Base-by-base conservation (phyloP, 345 rosid genomes). In the Xanthoceras sorbifolium region DNA sequence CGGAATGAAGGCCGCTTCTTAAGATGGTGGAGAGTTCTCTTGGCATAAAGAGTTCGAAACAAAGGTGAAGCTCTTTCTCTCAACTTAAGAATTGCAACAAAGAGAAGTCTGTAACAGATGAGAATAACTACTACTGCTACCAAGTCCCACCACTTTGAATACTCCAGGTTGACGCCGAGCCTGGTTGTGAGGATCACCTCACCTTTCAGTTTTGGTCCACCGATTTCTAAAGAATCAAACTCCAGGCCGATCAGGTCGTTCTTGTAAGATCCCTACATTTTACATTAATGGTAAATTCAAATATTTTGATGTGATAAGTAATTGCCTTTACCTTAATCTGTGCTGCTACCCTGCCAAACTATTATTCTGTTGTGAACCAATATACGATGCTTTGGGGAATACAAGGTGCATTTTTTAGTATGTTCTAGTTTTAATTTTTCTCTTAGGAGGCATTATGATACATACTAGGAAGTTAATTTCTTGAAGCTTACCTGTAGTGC, bases 91-190 rank as follows among this genome's bases (percentile, higher is more conserved):
- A 90, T 84, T n/a, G 76, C 44, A 67, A 86, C 87, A 85, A 91
- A 91, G 7, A 90, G 77, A 62, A 88, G 50, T 67, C 97, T 88
- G 48, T 85, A 91, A 40, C 76, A 26, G 26, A 90, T 29, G 46
- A 90, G 81, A 67, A 88, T 87, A 32, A 73, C 70, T 38, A 74
- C 77, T 31, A 90, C 72, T 17, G 82, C 87, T 9, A 87, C 86
- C n/a, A 90, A 79, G 71, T 91, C 97, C 91, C 89, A 91, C 97
- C 97, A 90, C 75, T 91, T 91, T 8, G 92, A 88, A 74, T 84
- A 76, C 17, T 80, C 70, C 29, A 85, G 50, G 20, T 76, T 66
- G 29, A 90, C 76, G 22, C 91, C 92, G n/a, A 91, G 88, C 71
- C 84, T 80, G 20, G 70, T 68, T 38, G 82, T 87, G 64, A 90